Percentiles rank a stretch among this genome's conserved stretches.
phyloP scores from a whole-genome alignment of 352 stramenopile species.

The Phytophthora lateralis region DNA sequence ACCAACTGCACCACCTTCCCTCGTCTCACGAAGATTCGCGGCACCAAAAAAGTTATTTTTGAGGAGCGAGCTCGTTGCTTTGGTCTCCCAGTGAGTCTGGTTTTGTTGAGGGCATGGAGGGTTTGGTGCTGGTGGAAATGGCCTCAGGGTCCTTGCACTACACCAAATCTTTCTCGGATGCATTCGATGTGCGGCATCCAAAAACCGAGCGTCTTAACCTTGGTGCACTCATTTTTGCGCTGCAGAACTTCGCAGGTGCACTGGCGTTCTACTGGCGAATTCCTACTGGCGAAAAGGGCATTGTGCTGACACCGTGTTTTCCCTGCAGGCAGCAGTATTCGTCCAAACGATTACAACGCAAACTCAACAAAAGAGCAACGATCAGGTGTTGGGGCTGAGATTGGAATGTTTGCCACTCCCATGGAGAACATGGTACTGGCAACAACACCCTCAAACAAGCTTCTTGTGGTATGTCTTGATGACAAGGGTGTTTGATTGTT shows the following conservation, averaged over 20 bases:
- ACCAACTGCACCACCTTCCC: neutral
- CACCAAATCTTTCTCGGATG: constrained; percentile 51
- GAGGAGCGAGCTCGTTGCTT: neutral
- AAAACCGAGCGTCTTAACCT: constrained; percentile 69
- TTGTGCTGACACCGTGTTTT: neutral
- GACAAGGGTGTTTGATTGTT: neutral
- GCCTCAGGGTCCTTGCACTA: constrained; percentile 54
- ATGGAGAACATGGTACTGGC: constrained; percentile 54
- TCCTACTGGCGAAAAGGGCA: neutral
- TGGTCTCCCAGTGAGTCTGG: neutral
- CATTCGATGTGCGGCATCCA: constrained; percentile 55
- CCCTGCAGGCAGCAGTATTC: constrained; percentile 32
- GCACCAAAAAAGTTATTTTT: constrained; percentile 15
- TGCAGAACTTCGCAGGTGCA: constrained; percentile 62
- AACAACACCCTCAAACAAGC: constrained; percentile 39
- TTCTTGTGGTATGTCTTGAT: constrained; percentile 36
- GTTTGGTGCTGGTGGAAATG: constrained; percentile 57
- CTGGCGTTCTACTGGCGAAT: neutral
- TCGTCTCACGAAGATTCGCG: constrained; percentile 1
- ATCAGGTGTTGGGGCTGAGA: constrained; percentile 18
- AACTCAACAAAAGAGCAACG: constrained; percentile 1
- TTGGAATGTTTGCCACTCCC: constrained; percentile 48
- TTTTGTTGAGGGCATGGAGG: constrained; percentile 48
- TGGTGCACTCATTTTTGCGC: constrained; percentile 60
- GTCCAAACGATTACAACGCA: constrained; percentile 4